Evolutionary conservation across 306 rosid species (phyloP).

Genomic region (Quercus variabilis): DNA sequence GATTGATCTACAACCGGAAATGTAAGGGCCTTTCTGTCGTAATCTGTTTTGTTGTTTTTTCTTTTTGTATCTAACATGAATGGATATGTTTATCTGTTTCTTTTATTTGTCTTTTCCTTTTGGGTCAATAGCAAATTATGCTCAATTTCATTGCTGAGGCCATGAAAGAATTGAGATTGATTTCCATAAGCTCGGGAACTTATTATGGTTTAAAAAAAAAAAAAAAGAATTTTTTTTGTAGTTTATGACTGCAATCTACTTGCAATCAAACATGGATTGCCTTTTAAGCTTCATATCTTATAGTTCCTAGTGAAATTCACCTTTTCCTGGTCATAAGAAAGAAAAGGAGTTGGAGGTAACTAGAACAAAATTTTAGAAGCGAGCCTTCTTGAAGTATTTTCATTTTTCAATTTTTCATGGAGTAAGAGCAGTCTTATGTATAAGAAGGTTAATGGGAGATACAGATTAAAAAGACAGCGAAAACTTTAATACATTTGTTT

Average conservation of each 20-base stretch:
- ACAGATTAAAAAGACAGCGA: neutral
- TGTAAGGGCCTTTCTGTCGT: neutral
- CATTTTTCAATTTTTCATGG: neutral
- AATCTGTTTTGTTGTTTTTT: neutral
- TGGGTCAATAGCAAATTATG: neutral
- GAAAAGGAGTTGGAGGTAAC: neutral
- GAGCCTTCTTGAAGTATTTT: slow-evolving; percentile 5
- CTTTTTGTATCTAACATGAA: neutral
- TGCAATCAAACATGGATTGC: too few species aligned
- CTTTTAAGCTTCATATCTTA: too few species aligned
- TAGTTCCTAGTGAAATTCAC: too few species aligned
- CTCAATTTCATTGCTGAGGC: neutral
- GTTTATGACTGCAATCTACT: too few species aligned
- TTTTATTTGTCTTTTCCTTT: neutral
- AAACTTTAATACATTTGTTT: neutral
- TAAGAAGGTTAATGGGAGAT: neutral
- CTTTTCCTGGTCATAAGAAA: neutral
- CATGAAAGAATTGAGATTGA: neutral
- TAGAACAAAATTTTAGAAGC: neutral
- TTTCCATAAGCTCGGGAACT: neutral
- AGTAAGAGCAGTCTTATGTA: neutral
- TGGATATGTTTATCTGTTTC: neutral
- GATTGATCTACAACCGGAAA: neutral
- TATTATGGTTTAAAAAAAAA: too few species aligned
- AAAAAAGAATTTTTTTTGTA: neutral